phyloP scores from a whole-genome alignment of 306 rosid genomes.

The Acacia acuminata region DNA sequence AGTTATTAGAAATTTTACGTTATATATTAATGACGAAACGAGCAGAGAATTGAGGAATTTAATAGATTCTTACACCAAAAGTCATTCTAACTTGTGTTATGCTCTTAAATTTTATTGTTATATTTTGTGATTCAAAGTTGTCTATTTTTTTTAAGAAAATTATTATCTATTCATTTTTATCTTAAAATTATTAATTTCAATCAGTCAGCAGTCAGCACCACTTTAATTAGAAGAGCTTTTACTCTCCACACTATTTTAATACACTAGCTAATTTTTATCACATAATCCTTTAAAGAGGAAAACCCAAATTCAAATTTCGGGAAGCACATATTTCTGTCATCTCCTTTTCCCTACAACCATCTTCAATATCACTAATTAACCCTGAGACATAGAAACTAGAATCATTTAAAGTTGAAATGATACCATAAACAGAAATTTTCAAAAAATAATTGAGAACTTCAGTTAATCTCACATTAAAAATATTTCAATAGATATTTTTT shows the following conservation, averaged over 20 bases:
- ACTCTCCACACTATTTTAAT: neutral
- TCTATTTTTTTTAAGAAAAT: too few relatives aligned
- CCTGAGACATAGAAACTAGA: neutral
- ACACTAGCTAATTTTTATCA: neutral
- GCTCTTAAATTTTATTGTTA: too few relatives aligned
- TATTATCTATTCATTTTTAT: neutral
- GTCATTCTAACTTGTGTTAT: too few relatives aligned
- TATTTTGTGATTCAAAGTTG: too few relatives aligned
- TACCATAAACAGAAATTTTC: too few relatives aligned
- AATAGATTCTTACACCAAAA: too few relatives aligned
- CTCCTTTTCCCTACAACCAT: neutral
- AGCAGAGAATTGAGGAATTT: too few relatives aligned
- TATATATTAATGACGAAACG: too few relatives aligned
- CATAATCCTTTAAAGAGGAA: neutral
- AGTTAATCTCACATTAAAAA: neutral
- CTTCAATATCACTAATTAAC: neutral
- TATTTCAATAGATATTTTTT: too few relatives aligned
- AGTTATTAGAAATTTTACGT: too few relatives aligned
- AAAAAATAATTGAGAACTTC: neutral
- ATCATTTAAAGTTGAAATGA: neutral
- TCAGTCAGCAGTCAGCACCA: neutral
- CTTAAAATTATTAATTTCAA: neutral
- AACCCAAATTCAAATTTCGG: too few relatives aligned
- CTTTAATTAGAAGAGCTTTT: neutral
- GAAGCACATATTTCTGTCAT: neutral